Conservation (phyloP, 2,329 filamentous ascomycete species). For the Diatrype stigma region DNA sequence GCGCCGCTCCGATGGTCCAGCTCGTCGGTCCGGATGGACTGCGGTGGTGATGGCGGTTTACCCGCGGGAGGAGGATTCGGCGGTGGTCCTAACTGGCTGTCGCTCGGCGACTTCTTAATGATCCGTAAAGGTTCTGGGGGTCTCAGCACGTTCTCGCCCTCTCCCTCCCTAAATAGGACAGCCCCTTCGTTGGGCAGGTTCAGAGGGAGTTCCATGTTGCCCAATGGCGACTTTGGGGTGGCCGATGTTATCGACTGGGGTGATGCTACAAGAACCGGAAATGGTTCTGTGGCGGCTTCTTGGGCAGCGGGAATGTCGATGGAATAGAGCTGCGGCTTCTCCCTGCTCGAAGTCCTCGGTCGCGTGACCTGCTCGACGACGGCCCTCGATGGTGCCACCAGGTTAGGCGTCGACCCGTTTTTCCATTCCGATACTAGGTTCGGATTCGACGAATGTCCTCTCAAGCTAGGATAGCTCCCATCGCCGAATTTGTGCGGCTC, state of each 20-base stretch:
- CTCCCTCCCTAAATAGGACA: slow-evolving; percentile 28
- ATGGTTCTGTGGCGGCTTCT: slow-evolving; percentile 11
- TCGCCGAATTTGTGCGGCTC: slow-evolving; percentile 14
- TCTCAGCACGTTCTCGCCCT: slow-evolving; percentile 22
- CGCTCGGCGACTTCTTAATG: slow-evolving; percentile 13
- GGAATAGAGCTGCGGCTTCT: slow-evolving; percentile 41
- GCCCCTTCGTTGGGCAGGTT: slow-evolving; percentile 19
- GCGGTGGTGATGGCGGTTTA: slow-evolving; percentile 32
- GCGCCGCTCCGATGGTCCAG: slow-evolving; percentile 7
- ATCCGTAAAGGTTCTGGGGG: slow-evolving; percentile 20
- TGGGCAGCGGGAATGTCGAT: slow-evolving; percentile 43
- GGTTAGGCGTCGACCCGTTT: slow-evolving; percentile 30
- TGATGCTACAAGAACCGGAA: not conserved
- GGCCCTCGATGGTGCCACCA: slow-evolving; percentile 32
- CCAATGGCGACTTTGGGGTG: slow-evolving; percentile 34
- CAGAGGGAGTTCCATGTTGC: slow-evolving; percentile 35
- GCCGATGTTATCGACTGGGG: slow-evolving; percentile 14
- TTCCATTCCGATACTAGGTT: slow-evolving; percentile 30
- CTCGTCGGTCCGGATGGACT: slow-evolving; percentile 26
- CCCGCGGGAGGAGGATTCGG: slow-evolving; percentile 12
- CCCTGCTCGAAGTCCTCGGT: slow-evolving; percentile 30
- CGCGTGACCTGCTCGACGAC: slow-evolving; percentile 26
- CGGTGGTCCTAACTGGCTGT: no score
- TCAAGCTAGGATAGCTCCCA: slow-evolving; percentile 21
- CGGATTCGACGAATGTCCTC: slow-evolving; percentile 23